A percentile compares a stretch with the other conserved stretches of the same genome.
These are phyloP conservation scores for Phytophthora brassicae DNA, from an alignment of 352 stramenopile species.

Conservation along the genomic window DNA sequence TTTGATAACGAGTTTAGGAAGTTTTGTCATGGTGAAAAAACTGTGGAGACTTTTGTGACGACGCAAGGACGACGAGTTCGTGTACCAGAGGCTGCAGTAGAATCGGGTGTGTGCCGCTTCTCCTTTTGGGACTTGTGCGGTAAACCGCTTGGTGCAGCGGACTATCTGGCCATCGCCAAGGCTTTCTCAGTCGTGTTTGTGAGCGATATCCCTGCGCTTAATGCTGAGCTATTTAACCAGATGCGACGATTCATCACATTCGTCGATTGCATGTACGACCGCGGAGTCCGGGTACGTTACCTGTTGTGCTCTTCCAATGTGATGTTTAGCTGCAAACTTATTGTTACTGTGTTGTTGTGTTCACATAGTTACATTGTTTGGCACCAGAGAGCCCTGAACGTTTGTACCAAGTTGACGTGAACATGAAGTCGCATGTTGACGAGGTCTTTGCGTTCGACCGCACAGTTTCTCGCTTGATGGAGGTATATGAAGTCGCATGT, in stretches of 20 bases:
- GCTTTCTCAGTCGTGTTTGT: slow-evolving; percentile 90
- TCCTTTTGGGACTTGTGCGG: slow-evolving; percentile 97
- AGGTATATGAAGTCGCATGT: slow-evolving; percentile 64
- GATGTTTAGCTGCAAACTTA: slow-evolving; percentile 12
- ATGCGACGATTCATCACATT: slow-evolving; percentile 97
- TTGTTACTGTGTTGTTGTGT: slow-evolving; percentile 3
- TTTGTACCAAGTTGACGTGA: slow-evolving; percentile 63
- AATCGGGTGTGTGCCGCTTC: slow-evolving; percentile 81
- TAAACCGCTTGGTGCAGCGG: slow-evolving; percentile 89
- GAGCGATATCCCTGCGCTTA: slow-evolving; percentile 89
- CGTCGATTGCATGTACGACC: slow-evolving; percentile 98
- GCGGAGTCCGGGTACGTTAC: slow-evolving; percentile 60
- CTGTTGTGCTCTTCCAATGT: background rate
- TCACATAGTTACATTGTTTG: slow-evolving; percentile 71
- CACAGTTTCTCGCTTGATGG: slow-evolving; percentile 85
- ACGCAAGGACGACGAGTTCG: slow-evolving; percentile 72
- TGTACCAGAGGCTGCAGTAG: slow-evolving; percentile 56
- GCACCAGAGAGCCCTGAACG: slow-evolving; percentile 55
- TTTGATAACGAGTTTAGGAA: slow-evolving; percentile 75
- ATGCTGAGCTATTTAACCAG: slow-evolving; percentile 89
- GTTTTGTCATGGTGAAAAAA: slow-evolving; percentile 52
- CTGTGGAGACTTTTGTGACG: slow-evolving; percentile 50
- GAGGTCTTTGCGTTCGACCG: slow-evolving; percentile 86
- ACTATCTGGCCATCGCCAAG: slow-evolving; percentile 94
- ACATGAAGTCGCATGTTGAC: slow-evolving; percentile 68